Percentiles rank a stretch among this genome's conserved stretches.
Conservation (phyloP, 306 rosid species). For the Hippophae gyantsensis region DNA sequence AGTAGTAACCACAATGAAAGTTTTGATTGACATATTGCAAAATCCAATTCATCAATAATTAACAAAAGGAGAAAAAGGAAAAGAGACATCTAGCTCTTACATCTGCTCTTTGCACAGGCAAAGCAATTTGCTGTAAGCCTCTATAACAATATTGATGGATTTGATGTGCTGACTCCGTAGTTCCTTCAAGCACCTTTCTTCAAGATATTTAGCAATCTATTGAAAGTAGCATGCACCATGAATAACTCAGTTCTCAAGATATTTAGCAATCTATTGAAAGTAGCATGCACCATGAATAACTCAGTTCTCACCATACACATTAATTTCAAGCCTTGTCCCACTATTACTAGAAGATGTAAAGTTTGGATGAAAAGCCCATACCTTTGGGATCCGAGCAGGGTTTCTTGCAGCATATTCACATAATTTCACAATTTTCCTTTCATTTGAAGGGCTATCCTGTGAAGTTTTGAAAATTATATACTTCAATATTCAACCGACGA, state of each 20-base stretch:
- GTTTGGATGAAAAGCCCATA: conserved; percentile 10
- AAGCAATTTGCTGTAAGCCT: conserved; percentile 74
- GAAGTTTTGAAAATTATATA: neutral
- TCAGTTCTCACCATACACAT: conserved; percentile 21
- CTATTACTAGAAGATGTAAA: neutral
- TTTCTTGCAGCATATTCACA: conserved; percentile 94
- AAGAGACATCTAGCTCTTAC: conserved; percentile 47
- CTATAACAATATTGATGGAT: conserved; percentile 50
- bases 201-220: conserved; percentile 92
- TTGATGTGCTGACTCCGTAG: conserved; percentile 61
- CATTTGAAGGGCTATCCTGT: conserved; percentile 74
- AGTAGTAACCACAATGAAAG: no score
- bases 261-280: conserved; percentile 65
- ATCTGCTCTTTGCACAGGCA: conserved; percentile 76
- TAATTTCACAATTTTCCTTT: conserved; percentile 77
- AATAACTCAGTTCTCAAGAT: no score
- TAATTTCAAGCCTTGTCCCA: neutral
- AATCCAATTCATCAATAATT: neutral
- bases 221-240: conserved; percentile 9
- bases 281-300: conserved; percentile 3
- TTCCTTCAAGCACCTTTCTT: conserved; percentile 88
- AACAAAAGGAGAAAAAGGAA: neutral
- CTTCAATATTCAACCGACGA: neutral
- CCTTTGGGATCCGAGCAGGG: conserved; percentile 91
- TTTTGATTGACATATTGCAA: neutral